Evolutionary conservation across 2,329 filamentous ascomycete species (phyloP), one percentile per base, ranked within the genome.

Genomic region (Grosmannia serpens): DNA sequence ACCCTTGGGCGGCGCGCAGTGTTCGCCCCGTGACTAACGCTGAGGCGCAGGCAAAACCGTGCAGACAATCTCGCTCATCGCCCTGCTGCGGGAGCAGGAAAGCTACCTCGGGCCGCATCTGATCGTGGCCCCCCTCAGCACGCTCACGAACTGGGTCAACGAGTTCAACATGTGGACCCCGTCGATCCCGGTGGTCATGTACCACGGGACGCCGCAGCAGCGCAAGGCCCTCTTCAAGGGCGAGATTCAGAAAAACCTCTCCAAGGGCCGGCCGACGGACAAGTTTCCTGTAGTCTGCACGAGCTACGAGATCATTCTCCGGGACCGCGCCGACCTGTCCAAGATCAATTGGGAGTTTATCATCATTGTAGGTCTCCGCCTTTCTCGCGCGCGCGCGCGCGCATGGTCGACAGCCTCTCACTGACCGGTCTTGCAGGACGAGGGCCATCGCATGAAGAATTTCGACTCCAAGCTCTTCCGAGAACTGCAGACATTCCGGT

Each of bases 371-470:
- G 68, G 81, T 71, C 9, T 7, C 3, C n/a, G 5, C 41, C 4
- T n/a, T 7, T 8, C 41, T 20, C 41, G 38, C 20, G 33, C 22
- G 6, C 3, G 13, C 6, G 54, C 5, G 3, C 15, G 22, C 7
- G 6, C 13, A 6, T 26, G 22, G 20, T 22, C 27, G n/a, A n/a
- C 6, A 9, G 6, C 10, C 27, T 1, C 49, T 4, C 33, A 4
- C 22, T 17, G 33, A 67, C 33, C 8, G 46, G 13, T 5, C 27
- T 8, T 31, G 24, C 22, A 88, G 85, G 92, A 99, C 65, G 94
- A 99, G 73, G 94, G 94, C 0, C 94, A 99, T 69, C 87, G 94
- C 1, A 85, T 99, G 79, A 99, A 99, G 75, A 99, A 99, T 63
- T 87, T 95, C 62, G 91, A 97, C 55, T 95, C 92, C 33, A 88